Evolutionary conservation across 1,284 basidiomycete species (phyloP).

Genomic region (Hortiboletus rubellus): DNA sequence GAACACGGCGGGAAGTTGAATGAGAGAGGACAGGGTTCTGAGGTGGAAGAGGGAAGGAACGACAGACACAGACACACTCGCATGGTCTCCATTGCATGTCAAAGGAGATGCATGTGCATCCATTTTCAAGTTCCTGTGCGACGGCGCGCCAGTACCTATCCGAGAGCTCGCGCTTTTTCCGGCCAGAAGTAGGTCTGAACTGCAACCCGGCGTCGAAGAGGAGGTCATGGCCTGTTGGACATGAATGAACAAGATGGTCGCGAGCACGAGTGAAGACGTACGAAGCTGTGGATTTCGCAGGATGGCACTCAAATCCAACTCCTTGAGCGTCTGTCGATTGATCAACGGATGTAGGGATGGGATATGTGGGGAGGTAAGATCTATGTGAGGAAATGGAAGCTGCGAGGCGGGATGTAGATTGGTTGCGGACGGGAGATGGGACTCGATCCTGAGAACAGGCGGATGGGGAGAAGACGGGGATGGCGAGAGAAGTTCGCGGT

Average conservation of each 20-base stretch:
- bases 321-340: constrained; percentile 79
- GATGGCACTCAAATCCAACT: constrained; percentile 84
- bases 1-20: constrained; percentile 42
- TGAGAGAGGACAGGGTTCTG: constrained; percentile 47
- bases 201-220: constrained; percentile 81
- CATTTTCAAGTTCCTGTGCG: constrained; percentile 72
- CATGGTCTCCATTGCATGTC: constrained; percentile 55
- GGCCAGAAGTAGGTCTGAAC: constrained; percentile 69
- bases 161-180: constrained; percentile 71
- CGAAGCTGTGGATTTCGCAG: constrained; percentile 87
- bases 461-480: constrained; percentile 18
- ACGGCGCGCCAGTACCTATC: constrained; percentile 88
- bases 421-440: constrained; percentile 17
- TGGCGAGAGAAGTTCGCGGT: constrained; percentile 20
- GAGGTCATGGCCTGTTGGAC: constrained; percentile 76
- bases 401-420: constrained; percentile 12
- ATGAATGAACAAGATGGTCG: constrained; percentile 14
- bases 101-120: constrained; percentile 85
- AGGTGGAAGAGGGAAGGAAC: constrained; percentile 41
- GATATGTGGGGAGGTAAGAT: constrained; percentile 58
- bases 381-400: constrained; percentile 42
- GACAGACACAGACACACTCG: constrained; percentile 61
- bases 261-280: constrained; percentile 43
- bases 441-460: constrained; percentile 29
- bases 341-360: constrained; percentile 77